Conservation (phyloP, 1,284 basidiomycete species). For the Golubevia pallescens region DNA sequence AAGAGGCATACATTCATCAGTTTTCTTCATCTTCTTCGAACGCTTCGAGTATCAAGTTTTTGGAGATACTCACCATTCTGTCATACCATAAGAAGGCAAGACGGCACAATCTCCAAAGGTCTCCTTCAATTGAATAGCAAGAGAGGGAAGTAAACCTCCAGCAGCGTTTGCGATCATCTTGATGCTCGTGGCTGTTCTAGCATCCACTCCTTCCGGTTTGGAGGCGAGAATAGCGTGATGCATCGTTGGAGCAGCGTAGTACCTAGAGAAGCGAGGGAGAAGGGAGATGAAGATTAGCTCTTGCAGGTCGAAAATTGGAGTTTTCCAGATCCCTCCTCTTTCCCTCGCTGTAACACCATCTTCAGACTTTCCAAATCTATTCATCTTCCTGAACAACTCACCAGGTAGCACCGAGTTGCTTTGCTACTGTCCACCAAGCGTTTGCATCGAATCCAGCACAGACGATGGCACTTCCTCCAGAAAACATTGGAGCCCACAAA, state of each 20-base stretch:
- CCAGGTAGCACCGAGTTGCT: slow-evolving; percentile 61
- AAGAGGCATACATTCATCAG: not conserved
- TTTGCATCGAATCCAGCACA: slow-evolving; percentile 62
- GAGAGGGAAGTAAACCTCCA: slow-evolving; percentile 60
- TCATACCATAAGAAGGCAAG: slow-evolving; percentile 64
- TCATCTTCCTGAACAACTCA: not conserved
- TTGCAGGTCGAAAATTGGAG: not conserved
- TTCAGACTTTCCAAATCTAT: not conserved
- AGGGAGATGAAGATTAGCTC: not conserved
- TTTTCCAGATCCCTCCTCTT: not conserved
- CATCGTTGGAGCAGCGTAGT: slow-evolving; percentile 64
- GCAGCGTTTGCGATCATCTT: slow-evolving; percentile 63
- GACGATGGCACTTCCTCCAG: slow-evolving; percentile 60
- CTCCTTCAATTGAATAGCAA: slow-evolving; percentile 60
- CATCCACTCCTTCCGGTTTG: slow-evolving; percentile 47
- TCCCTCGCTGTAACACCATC: not conserved
- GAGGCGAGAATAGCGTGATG: slow-evolving; percentile 63
- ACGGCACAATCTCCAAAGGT: slow-evolving; percentile 54
- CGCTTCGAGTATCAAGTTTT: not conserved
- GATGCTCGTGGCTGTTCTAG: slow-evolving; percentile 47
- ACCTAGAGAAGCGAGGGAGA: slow-evolving; percentile 10
- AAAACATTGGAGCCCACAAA: slow-evolving; percentile 60
- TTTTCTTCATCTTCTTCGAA: too few relatives aligned
- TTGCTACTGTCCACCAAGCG: slow-evolving; percentile 58
- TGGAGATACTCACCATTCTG: slow-evolving; percentile 32